phyloP scores from a whole-genome alignment of 371 early-diverging fungal species.

The Mortierella sp. region DNA sequence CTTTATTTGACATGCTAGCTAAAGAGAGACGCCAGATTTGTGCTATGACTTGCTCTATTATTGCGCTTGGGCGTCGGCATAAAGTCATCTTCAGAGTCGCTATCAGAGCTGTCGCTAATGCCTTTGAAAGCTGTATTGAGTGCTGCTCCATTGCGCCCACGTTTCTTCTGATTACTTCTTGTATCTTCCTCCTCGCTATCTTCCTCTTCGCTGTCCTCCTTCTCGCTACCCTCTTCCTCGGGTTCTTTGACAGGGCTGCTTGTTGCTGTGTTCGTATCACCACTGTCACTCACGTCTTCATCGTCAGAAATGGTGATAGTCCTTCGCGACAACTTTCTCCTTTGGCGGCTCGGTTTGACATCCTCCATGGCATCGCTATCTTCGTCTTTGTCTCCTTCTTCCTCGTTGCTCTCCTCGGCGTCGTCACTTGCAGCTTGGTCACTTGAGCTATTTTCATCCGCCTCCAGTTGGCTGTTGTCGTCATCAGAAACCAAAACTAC shows the following conservation, averaged over 20 bases:
- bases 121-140: no score
- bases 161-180: background rate
- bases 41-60: no score
- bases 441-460: background rate
- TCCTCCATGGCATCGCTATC: background rate
- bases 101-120: background rate
- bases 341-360: background rate
- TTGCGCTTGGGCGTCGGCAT: no score
- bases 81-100: background rate
- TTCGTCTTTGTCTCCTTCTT: background rate
- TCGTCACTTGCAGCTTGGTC: background rate
- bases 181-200: background rate
- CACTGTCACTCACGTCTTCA: conserved; percentile 20
- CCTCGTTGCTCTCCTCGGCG: background rate
- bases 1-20: no score
- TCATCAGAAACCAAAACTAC: background rate
- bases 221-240: background rate
- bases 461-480: background rate
- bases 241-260: no score
- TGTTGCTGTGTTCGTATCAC: conserved; percentile 4
- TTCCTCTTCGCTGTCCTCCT: background rate
- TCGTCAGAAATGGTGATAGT: conserved; percentile 18
- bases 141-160: no score
- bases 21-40: no score
- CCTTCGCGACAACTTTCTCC: conserved; percentile 1